A percentile compares a stretch with the other conserved stretches of the same genome.
Conservation (phyloP, 2,329 filamentous ascomycete genomes). For the Pseudocercospora macadamiae region DNA sequence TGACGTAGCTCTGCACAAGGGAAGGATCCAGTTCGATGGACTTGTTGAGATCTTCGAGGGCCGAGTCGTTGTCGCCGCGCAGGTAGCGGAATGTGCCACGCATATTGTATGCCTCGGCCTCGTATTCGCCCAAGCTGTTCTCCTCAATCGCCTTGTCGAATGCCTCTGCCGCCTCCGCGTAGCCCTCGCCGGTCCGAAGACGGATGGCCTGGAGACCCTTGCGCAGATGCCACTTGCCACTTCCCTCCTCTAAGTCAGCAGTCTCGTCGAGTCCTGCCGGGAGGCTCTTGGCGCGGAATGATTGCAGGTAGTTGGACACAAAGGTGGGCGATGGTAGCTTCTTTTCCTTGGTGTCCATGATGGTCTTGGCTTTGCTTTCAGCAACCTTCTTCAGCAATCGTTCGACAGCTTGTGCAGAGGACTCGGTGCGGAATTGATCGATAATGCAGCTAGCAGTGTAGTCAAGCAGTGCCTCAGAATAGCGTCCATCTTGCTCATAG, state of each 20-base stretch:
- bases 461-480: slow-evolving; percentile 92
- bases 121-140: slow-evolving; percentile 76
- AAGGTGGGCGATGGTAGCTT: slow-evolving; percentile 95
- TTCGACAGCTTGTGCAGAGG: slow-evolving; percentile 87
- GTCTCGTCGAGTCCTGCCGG: slow-evolving; percentile 82
- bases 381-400: slow-evolving; percentile 94
- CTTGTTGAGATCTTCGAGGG: slow-evolving; percentile 84
- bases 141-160: slow-evolving; percentile 89
- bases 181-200: slow-evolving; percentile 86
- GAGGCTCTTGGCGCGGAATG: slow-evolving; percentile 82
- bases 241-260: slow-evolving; percentile 74
- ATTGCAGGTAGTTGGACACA: slow-evolving; percentile 97
- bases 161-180: slow-evolving; percentile 81
- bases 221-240: slow-evolving; percentile 82
- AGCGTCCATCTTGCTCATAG: slow-evolving; percentile 89
- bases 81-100: slow-evolving; percentile 94
- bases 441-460: slow-evolving; percentile 99
- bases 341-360: slow-evolving; percentile 77
- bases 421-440: slow-evolving; percentile 92
- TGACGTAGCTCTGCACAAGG: slow-evolving; percentile 96
- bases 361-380: slow-evolving; percentile 88
- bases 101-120: slow-evolving; percentile 94
- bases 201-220: slow-evolving; percentile 79
- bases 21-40: slow-evolving; percentile 86
- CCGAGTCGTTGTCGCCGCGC: slow-evolving; percentile 81